Conservation (phyloP, 2,329 filamentous ascomycete species). For the Colletotrichum magnum region DNA sequence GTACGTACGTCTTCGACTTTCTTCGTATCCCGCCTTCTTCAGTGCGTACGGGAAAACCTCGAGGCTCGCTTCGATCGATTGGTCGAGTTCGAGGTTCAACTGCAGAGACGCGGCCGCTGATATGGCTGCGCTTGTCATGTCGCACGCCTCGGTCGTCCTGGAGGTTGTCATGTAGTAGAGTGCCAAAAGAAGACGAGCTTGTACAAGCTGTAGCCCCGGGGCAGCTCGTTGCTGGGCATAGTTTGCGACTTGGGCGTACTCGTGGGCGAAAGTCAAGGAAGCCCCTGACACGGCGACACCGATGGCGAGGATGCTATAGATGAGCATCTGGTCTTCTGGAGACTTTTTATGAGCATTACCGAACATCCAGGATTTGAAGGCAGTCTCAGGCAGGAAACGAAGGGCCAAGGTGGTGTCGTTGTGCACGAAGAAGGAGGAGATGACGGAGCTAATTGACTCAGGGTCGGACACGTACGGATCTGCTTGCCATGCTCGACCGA, state of each 20-base stretch:
- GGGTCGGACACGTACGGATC: constrained; percentile 63
- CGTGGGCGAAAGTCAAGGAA: constrained; percentile 52
- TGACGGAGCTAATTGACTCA: constrained; percentile 54
- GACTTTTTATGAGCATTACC: constrained; percentile 53
- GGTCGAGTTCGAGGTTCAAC: constrained; percentile 74
- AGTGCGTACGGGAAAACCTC: constrained; percentile 69
- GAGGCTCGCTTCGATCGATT: constrained; percentile 55
- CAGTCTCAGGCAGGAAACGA: constrained; percentile 57
- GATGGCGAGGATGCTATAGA: constrained; percentile 59
- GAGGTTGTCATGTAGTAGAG: constrained; percentile 76
- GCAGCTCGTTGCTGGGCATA: constrained; percentile 61
- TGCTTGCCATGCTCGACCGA: constrained; percentile 64
- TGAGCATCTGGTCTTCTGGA: constrained; percentile 61
- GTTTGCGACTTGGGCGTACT: constrained; percentile 67
- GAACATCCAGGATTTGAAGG: constrained; percentile 56
- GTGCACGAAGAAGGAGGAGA: constrained; percentile 59
- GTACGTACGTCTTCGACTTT: constrained; percentile 79
- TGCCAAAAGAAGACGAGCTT: constrained; percentile 76
- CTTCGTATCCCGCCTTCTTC: constrained; percentile 69
- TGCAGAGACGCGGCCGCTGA: constrained; percentile 71
- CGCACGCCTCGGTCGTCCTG: constrained; percentile 72
- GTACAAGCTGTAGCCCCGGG: constrained; percentile 72
- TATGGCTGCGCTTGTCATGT: constrained; percentile 74
- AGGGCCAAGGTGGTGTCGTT: constrained; percentile 58
- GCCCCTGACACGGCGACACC: constrained; percentile 57